These are phyloP conservation scores for Zygosaccharomyces sapae DNA, from an alignment of 1,139 yeast genomes.

Conservation along the genomic window DNA sequence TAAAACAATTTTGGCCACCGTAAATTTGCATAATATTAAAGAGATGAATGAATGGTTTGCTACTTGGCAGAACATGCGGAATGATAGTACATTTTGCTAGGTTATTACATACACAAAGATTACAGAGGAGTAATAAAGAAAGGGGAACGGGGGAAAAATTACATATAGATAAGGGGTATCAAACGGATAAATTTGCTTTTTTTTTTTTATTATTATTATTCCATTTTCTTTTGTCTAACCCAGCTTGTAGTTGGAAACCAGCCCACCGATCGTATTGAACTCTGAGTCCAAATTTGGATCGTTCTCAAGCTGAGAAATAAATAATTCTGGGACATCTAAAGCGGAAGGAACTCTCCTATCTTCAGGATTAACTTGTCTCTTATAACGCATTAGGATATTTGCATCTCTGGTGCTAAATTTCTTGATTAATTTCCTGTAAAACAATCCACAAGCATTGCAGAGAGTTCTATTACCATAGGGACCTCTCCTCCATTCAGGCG, in stretches of 20 bases:
- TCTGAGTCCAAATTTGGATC: slow-evolving; percentile 25
- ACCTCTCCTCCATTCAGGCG: slow-evolving; percentile 84
- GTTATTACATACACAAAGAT: neutral
- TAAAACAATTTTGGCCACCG: slow-evolving; percentile 70
- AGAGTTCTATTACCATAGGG: slow-evolving; percentile 71
- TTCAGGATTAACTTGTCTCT: slow-evolving; percentile 26
- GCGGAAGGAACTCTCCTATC: slow-evolving; percentile 32
- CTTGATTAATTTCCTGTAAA: slow-evolving; percentile 64
- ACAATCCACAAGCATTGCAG: slow-evolving; percentile 80
- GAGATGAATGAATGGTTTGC: slow-evolving; percentile 47
- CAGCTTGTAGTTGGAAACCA: slow-evolving; percentile 4
- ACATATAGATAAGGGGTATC: neutral
- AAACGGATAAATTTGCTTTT: neutral
- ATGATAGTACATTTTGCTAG: neutral
- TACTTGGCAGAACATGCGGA: slow-evolving; percentile 41
- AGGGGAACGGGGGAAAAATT: neutral
- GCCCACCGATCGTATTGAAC: slow-evolving; percentile 21
- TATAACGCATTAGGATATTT: slow-evolving; percentile 32
- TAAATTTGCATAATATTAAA: slow-evolving; percentile 46
- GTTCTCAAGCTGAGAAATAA: slow-evolving; percentile 22
- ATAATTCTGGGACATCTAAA: slow-evolving; percentile 26
- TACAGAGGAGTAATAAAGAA: neutral
- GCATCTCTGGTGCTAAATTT: slow-evolving; percentile 34
- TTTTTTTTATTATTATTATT: neutral
- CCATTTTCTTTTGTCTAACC: slow-evolving; percentile 1